Evolutionary conservation across 1,284 basidiomycete species (phyloP).

Genomic region (Lentinula novae-zelandiae): DNA sequence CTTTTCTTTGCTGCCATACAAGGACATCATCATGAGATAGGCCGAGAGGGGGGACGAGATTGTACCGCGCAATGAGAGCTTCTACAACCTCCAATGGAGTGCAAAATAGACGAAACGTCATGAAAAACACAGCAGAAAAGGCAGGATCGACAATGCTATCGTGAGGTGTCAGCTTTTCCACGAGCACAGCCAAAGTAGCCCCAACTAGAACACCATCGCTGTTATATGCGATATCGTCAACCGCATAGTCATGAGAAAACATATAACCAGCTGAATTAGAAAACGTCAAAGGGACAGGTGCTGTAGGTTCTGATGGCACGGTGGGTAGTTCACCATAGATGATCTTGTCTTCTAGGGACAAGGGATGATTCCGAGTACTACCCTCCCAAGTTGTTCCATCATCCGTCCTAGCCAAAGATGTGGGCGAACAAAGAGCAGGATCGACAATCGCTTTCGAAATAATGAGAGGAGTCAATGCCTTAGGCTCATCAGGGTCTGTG

Average conservation of each 20-base stretch:
- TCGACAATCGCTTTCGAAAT: constrained; percentile 30
- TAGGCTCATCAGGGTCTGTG: constrained; percentile 43
- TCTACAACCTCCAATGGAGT: constrained; percentile 76
- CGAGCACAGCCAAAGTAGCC: constrained; percentile 83
- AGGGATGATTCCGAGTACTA: constrained; percentile 31
- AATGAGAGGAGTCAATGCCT: constrained; percentile 27
- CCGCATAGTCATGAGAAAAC: constrained; percentile 66
- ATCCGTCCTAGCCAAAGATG: constrained; percentile 44
- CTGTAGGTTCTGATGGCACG: constrained; percentile 37
- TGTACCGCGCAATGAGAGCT: constrained; percentile 78
- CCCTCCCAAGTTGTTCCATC: constrained; percentile 57
- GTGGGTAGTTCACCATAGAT: constrained; percentile 48
- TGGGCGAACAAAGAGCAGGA: constrained; percentile 44
- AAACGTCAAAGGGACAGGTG: constrained; percentile 31
- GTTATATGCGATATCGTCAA: constrained; percentile 88
- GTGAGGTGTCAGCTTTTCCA: constrained; percentile 97
- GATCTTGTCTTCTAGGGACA: constrained; percentile 49
- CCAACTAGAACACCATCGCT: constrained; percentile 88
- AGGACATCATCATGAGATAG: constrained; percentile 61
- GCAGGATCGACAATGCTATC: constrained; percentile 83
- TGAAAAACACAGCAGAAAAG: constrained; percentile 88
- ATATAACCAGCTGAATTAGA: constrained; percentile 51
- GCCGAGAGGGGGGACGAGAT: constrained; percentile 61
- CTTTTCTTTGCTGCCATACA: constrained; percentile 83
- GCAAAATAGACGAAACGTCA: constrained; percentile 94